Conservation (phyloP, 768 basidiomycete species). For the Gyrodon lividus region DNA sequence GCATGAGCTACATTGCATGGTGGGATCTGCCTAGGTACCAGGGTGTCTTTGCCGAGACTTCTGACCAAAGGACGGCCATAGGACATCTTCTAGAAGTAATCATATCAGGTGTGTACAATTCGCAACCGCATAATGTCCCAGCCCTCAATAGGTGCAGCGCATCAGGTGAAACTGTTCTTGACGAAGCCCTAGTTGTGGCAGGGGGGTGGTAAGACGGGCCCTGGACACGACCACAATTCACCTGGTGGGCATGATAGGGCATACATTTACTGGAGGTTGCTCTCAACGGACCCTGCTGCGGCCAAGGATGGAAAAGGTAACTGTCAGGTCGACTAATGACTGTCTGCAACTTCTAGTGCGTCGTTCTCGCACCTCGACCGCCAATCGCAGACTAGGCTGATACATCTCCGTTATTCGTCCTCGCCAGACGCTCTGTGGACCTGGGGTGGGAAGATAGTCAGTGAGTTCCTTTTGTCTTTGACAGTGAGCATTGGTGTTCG, state of each 20-base stretch:
- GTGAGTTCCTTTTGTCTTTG: no score
- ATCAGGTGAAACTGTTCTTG: constrained; percentile 91
- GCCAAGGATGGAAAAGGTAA: constrained; percentile 61
- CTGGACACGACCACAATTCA: constrained; percentile 93
- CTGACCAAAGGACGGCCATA: constrained; percentile 29
- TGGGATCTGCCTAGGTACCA: constrained; percentile 54
- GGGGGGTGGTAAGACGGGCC: constrained; percentile 83
- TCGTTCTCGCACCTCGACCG: constrained; percentile 88
- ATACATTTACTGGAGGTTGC: constrained; percentile 95
- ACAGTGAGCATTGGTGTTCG: no score
- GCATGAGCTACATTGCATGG: constrained; percentile 95
- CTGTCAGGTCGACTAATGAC: background rate
- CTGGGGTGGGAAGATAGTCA: no score
- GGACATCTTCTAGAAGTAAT: constrained; percentile 98
- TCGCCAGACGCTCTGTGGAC: no score
- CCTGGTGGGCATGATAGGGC: constrained; percentile 96
- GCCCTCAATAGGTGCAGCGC: constrained; percentile 63
- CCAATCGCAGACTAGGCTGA: no score
- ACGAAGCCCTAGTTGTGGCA: constrained; percentile 94
- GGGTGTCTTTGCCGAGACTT: background rate
- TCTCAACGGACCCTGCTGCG: constrained; percentile 92
- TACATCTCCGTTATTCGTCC: no score
- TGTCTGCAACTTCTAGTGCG: constrained; percentile 49
- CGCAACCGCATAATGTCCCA: background rate
- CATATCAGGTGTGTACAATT: constrained; percentile 61